These are phyloP conservation scores for Suillus subluteus DNA, from an alignment of 768 basidiomycete species.

Conservation along the genomic window DNA sequence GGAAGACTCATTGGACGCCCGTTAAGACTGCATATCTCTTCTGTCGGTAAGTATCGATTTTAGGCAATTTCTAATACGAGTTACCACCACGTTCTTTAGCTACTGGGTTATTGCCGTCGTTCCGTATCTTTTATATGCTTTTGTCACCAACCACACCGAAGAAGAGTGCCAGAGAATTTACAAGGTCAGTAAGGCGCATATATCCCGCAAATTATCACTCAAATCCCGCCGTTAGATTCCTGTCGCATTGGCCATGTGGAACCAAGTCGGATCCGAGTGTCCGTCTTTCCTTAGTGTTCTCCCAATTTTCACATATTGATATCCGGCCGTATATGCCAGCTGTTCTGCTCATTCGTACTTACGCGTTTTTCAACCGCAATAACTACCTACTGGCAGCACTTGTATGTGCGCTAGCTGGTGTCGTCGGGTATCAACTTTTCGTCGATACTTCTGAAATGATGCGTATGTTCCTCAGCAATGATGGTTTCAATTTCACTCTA, in stretches of 20 bases:
- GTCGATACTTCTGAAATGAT: slow-evolving; percentile 81
- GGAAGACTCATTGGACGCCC: slow-evolving; percentile 84
- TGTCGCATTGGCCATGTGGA: slow-evolving; percentile 84
- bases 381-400: slow-evolving; percentile 65
- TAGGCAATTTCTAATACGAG: slow-evolving; percentile 10
- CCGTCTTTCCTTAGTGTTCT: slow-evolving; percentile 22
- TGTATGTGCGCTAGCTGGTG: slow-evolving; percentile 66
- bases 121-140: slow-evolving; percentile 77
- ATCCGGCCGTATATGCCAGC: slow-evolving; percentile 40
- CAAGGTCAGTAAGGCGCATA: slow-evolving; percentile 45
- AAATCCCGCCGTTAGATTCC: slow-evolving; percentile 55
- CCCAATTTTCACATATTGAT: slow-evolving; percentile 9
- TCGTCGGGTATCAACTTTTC: slow-evolving; percentile 81
- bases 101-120: slow-evolving; percentile 85
- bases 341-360: slow-evolving; percentile 81
- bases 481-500: slow-evolving; percentile 9
- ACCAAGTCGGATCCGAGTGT: slow-evolving; percentile 85
- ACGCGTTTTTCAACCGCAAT: slow-evolving; percentile 85
- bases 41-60: slow-evolving; percentile 63
- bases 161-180: slow-evolving; percentile 72
- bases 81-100: slow-evolving; percentile 38
- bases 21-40: slow-evolving; percentile 84
- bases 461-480: slow-evolving; percentile 43
- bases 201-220: neutral
- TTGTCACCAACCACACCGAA: slow-evolving; percentile 67